Evolutionary conservation across 2,329 filamentous ascomycete genomes (phyloP).

Genomic region (Aspergillus glaucus): DNA sequence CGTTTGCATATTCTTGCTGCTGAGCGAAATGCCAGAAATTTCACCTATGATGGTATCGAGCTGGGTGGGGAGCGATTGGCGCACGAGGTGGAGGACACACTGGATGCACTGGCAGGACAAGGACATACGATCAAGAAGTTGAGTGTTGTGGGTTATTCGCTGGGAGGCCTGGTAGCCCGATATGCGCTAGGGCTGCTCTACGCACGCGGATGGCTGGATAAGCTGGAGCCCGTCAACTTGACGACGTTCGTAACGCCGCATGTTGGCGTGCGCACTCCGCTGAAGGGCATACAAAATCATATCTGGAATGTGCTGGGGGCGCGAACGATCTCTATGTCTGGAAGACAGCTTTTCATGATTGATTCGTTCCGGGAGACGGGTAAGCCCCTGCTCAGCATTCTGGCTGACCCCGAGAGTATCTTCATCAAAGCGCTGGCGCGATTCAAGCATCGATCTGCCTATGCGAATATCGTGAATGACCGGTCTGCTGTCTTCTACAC

Average conservation of each 20-base stretch:
- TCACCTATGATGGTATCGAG: slow-evolving; percentile 63
- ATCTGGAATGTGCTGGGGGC: slow-evolving; percentile 81
- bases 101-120: slow-evolving; percentile 48
- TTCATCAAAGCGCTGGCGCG: slow-evolving; percentile 72
- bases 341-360: slow-evolving; percentile 78
- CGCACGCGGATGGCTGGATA: slow-evolving; percentile 71
- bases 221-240: slow-evolving; percentile 83
- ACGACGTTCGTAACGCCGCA: slow-evolving; percentile 85
- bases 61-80: slow-evolving; percentile 61
- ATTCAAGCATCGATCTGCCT: slow-evolving; percentile 72
- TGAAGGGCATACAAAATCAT: slow-evolving; percentile 59
- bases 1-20: slow-evolving; percentile 51
- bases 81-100: slow-evolving; percentile 55
- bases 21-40: slow-evolving; percentile 51
- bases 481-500: slow-evolving; percentile 77
- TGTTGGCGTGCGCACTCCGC: slow-evolving; percentile 66
- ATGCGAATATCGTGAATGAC: slow-evolving; percentile 85
- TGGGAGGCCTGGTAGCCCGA: slow-evolving; percentile 78
- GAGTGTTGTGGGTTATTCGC: slow-evolving; percentile 81
- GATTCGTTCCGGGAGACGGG: slow-evolving; percentile 79
- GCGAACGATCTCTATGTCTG: slow-evolving; percentile 72
- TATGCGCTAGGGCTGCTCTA: slow-evolving; percentile 82
- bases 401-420: slow-evolving; percentile 77
- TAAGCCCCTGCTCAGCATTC: slow-evolving; percentile 69
- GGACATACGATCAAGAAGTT: slow-evolving; percentile 73